Base-by-base conservation (phyloP, 1,139 yeast species). In the Yamadazyma kanchanaburiensis region DNA sequence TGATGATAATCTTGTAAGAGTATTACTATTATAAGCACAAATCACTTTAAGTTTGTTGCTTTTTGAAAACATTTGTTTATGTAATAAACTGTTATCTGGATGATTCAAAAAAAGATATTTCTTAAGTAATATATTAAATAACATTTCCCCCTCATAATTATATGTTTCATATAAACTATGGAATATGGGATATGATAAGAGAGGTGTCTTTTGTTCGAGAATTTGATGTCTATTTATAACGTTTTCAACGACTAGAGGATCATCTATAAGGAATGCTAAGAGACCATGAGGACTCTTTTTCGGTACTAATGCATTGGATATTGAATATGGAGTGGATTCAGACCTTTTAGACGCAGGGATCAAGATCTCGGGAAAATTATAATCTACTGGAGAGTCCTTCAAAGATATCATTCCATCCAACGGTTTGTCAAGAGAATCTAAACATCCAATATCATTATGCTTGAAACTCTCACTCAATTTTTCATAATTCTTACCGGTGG, bases 121-220 rank as follows among this genome's bases (percentile, higher is more conserved):
- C 16, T 41, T 38, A 2, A 43, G 32, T 30, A 49, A 25, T 3
- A 48, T 33, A 3, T 32, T 37, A 26, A 35, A 48, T 12, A 49
- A 22, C n/a, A 33, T 21, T 18, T 39, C 39, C 1, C 54, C 54
- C 30, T 49, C 51, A 22, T 36, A 25, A 11, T 32, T 35, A 17
- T 48, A 48, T 5, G 40, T 27, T 8, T 35, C 33, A 37, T 40
- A 32, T 9, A 49, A 20, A 13, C 40, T 34, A 24, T 31, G 34
- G 12, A 43, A 34, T 31, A 40, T 13, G 6, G 24, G 28, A 15
- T 32, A 20, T 6, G 42, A 28, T 8, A 26, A 25, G n/a, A n/a
- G n/a, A 2, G 24, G 26, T 3, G 15, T 19, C 4, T 25, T 16
- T 12, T 32, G 24, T 5, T 25, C 9, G n/a, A n/a, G n/a, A n/a